These are phyloP conservation scores for Metschnikowia lunata DNA, from an alignment of 805 yeast genomes.

Conservation along the genomic window DNA sequence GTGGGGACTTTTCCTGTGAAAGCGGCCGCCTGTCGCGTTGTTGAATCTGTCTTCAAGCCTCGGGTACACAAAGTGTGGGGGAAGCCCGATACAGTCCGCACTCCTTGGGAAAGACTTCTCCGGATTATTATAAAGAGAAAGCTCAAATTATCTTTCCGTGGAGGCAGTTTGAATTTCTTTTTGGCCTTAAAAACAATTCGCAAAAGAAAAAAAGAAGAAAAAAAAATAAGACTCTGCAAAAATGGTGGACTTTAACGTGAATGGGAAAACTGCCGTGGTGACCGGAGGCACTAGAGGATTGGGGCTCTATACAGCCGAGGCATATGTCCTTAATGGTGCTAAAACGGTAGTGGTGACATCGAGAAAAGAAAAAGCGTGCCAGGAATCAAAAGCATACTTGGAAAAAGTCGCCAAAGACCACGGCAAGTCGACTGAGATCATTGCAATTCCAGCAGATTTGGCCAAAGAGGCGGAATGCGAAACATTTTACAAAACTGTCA, in stretches of 20 bases:
- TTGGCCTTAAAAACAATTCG: too few species aligned
- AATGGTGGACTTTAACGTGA: constrained; percentile 46
- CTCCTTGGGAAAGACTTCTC: too few species aligned
- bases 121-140: too few species aligned
- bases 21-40: too few species aligned
- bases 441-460: constrained; percentile 55
- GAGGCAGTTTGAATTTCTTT: too few species aligned
- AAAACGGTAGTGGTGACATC: constrained; percentile 58
- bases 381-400: constrained; percentile 45
- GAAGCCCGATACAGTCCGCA: too few species aligned
- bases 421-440: constrained; percentile 28
- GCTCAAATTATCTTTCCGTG: too few species aligned
- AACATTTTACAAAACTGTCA: constrained; percentile 39
- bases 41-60: too few species aligned
- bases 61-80: too few species aligned
- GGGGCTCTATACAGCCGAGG: constrained; percentile 66
- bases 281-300: constrained; percentile 78
- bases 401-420: constrained; percentile 34
- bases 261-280: constrained; percentile 61
- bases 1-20: too few species aligned
- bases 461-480: constrained; percentile 47
- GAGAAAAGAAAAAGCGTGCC: constrained; percentile 58
- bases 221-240: not conserved
- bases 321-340: constrained; percentile 58
- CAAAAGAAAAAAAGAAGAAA: too few species aligned